Evolutionary conservation across 768 basidiomycete species (phyloP), one percentile per base, ranked within the genome.

Genomic region (Macrolepiota fuliginosa): DNA sequence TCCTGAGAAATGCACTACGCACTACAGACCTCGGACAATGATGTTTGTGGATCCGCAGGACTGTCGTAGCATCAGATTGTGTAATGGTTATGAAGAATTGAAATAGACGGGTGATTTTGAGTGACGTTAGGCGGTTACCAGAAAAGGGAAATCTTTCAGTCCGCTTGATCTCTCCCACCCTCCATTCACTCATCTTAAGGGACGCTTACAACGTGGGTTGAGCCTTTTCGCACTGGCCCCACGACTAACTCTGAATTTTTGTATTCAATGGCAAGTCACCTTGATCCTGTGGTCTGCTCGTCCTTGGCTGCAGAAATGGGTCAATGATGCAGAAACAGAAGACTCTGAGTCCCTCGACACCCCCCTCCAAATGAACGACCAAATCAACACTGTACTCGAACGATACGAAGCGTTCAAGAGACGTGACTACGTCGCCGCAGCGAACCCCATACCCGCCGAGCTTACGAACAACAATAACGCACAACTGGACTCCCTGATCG

Each of bases 291-390:
- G 78, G 27, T 82, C 83, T 49, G 95, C 96, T 1, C 83, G 95
- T 51, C 97, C 97, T 0, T 97, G 91, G 77, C 84, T 98, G 49
- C 97, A 99, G 74, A 96, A 94, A 69, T 98, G 97, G 96, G 92
- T 98, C 61, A 92, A 91, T 10, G 94, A 98, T 66, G 94, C 94
- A 17, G 90, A 94, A 68, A 81, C 87, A 2, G 90, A 94, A 42
- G 94, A 96, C 73, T 85, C 93, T 2, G 94, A 95, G 65, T 91
- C 93, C 35, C 84, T 98, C 66, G 96, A 96, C 63, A 94, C 94
- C 1, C 90, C 96, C 72, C 79, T 99, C 17, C 87, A 98, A 72
- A 96, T 96, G 63, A 99, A 99, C 73, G 97, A 99, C 74, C 92
- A 97, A 69, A 95, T 99, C 74, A 99, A 99, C 76, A 91, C 86